phyloP scores from a whole-genome alignment of 1,284 basidiomycete genomes.

The Ceratobasidium sp. region DNA sequence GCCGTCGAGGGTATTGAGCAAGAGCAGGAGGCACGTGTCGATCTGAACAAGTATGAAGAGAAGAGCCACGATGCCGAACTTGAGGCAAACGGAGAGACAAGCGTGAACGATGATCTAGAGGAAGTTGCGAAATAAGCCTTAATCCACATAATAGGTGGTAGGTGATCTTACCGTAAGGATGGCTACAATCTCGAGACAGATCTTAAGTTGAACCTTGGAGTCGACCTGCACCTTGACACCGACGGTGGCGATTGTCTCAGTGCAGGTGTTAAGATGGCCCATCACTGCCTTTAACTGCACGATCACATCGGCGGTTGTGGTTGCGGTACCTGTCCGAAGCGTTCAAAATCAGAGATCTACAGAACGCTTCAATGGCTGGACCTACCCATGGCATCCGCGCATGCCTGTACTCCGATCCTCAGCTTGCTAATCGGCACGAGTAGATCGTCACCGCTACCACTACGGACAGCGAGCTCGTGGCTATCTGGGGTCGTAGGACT shows the following conservation, averaged over 20 bases:
- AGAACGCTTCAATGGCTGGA: neutral
- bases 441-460: neutral
- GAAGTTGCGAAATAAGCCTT: no score
- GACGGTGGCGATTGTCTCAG: neutral
- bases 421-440: neutral
- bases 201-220: neutral
- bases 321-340: neutral
- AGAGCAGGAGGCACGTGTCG: conserved; percentile 1
- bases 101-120: conserved; percentile 7
- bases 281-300: neutral
- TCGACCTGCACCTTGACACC: neutral
- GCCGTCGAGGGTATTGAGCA: neutral
- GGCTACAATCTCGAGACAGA: conserved; percentile 7
- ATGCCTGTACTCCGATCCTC: neutral
- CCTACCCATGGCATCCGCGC: neutral
- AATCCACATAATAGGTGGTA: neutral
- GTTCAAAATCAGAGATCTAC: neutral
- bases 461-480: neutral
- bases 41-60: neutral
- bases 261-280: neutral
- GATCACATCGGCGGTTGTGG: neutral
- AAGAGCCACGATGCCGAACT: neutral
- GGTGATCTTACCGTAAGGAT: neutral
- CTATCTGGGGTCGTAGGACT: neutral
- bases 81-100: neutral